Conservation (phyloP, 805 yeast genomes). For the Ogataea nakhonphanomensis region DNA sequence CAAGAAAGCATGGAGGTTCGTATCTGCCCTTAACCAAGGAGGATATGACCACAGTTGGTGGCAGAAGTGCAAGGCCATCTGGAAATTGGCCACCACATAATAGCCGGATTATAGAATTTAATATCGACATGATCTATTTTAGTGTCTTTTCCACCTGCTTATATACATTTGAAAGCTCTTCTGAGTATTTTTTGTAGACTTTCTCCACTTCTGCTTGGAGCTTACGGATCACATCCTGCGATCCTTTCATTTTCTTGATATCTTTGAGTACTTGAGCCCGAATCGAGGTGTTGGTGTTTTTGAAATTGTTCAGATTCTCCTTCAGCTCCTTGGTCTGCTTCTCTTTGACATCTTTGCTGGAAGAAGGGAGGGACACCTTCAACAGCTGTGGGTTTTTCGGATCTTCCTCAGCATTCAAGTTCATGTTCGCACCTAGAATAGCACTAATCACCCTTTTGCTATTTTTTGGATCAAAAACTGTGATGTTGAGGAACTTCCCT, state of each 20-base stretch:
- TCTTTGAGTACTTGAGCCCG: slow-evolving; percentile 59
- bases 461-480: slow-evolving; percentile 81
- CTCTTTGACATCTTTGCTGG: slow-evolving; percentile 60
- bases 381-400: slow-evolving; percentile 69
- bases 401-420: slow-evolving; percentile 78
- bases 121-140: slow-evolving; percentile 12
- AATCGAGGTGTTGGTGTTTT: slow-evolving; percentile 52
- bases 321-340: slow-evolving; percentile 61
- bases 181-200: slow-evolving; percentile 60
- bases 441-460: slow-evolving; percentile 67
- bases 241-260: slow-evolving; percentile 43
- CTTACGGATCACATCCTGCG: slow-evolving; percentile 53
- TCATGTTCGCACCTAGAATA: slow-evolving; percentile 63
- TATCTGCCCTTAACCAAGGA: slow-evolving; percentile 73
- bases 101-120: slow-evolving; percentile 2
- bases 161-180: slow-evolving; percentile 52
- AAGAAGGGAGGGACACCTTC: slow-evolving; percentile 70
- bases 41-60: slow-evolving; percentile 77
- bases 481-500: slow-evolving; percentile 68
- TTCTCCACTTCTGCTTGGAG: slow-evolving; percentile 62
- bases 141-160: slow-evolving; percentile 49
- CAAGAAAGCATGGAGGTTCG: slow-evolving; percentile 85
- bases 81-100: slow-evolving; percentile 48
- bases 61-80: slow-evolving; percentile 58
- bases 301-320: slow-evolving; percentile 59